Percentiles rank a stretch among this genome's conserved stretches.
Conservation (phyloP, 164 flowering plant genomes). For the Amborella trichopoda region DNA sequence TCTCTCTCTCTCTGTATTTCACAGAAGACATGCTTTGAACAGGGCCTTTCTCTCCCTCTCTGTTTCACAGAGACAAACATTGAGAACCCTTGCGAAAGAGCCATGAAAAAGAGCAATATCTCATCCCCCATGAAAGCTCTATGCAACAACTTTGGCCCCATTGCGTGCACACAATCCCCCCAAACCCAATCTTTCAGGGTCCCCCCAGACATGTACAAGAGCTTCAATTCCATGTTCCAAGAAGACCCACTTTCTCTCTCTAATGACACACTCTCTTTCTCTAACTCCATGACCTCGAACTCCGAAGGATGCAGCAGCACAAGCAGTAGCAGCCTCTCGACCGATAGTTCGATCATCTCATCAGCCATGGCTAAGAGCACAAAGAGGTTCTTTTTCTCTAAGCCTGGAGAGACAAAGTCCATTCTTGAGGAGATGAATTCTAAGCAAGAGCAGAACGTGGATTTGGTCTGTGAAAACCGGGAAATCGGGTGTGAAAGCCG, state of each 20-base stretch:
- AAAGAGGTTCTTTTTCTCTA: constrained; percentile 13
- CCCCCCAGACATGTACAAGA: constrained; percentile 1
- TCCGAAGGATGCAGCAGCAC: neutral
- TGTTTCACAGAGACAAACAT: neutral
- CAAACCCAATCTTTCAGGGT: constrained; percentile 15
- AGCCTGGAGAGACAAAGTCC: constrained; percentile 15
- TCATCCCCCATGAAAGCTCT: constrained; percentile 11
- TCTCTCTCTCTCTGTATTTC: constrained; percentile 5
- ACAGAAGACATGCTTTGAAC: neutral
- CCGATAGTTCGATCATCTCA: constrained; percentile 4
- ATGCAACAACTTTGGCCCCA: constrained; percentile 7
- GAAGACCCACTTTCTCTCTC: neutral
- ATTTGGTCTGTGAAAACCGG: too few relatives aligned
- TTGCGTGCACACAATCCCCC: constrained; percentile 11
- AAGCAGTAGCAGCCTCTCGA: neutral
- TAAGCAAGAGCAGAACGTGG: neutral
- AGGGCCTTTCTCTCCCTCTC: neutral
- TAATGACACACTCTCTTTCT: constrained; percentile 1
- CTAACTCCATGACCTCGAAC: constrained; percentile 1
- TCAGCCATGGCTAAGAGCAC: constrained; percentile 4
- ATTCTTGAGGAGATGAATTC: constrained; percentile 6
- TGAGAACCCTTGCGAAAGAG: too few relatives aligned
- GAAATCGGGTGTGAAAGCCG: neutral
- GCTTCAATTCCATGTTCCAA: constrained; percentile 9
- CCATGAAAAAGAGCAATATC: constrained; percentile 11